Percentiles rank a stretch among this genome's conserved stretches.
Evolutionary conservation across 1,139 yeast genomes (phyloP).

Genomic region (Zhuliangozyma parablackwelliae): DNA sequence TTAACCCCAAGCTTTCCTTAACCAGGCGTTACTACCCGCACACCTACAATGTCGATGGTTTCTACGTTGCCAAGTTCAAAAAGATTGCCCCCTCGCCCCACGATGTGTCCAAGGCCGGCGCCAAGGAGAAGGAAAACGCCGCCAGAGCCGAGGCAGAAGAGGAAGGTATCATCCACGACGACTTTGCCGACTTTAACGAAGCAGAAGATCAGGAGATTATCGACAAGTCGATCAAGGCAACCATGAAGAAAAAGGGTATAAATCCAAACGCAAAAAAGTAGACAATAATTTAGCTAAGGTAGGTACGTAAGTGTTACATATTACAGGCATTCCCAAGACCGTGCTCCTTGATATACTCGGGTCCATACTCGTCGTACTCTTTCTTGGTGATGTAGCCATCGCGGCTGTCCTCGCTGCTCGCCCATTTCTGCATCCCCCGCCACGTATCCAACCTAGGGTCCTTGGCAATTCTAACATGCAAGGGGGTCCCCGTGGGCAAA

Average conservation of each 20-base stretch:
- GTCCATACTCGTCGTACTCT: slow-evolving; percentile 86
- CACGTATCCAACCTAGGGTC: slow-evolving; percentile 81
- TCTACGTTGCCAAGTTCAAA: slow-evolving; percentile 93
- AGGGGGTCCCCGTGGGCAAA: slow-evolving; percentile 64
- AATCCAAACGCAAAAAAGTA: slow-evolving; percentile 48
- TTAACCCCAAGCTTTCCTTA: slow-evolving; percentile 68
- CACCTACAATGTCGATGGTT: slow-evolving; percentile 97
- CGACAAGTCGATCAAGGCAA: slow-evolving; percentile 67
- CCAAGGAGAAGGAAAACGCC: slow-evolving; percentile 75
- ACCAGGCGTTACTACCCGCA: slow-evolving; percentile 98
- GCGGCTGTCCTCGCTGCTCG: slow-evolving; percentile 45
- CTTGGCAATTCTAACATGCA: slow-evolving; percentile 58
- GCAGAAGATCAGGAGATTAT: slow-evolving; percentile 74
- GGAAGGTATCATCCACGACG: slow-evolving; percentile 79
- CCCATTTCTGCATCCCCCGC: slow-evolving; percentile 91
- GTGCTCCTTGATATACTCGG: slow-evolving; percentile 87
- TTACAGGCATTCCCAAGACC: slow-evolving; percentile 61
- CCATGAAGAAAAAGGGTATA: slow-evolving; percentile 74
- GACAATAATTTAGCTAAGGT: slow-evolving; percentile 9
- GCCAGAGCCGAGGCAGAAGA: slow-evolving; percentile 78
- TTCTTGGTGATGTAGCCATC: slow-evolving; percentile 53
- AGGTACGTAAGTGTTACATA: slow-evolving; percentile 9
- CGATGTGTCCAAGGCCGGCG: slow-evolving; percentile 82
- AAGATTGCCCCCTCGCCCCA: slow-evolving; percentile 85
- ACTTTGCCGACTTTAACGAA: slow-evolving; percentile 78